phyloP scores from a whole-genome alignment of 2,329 filamentous ascomycete species.

The Aspergillus neoniger region DNA sequence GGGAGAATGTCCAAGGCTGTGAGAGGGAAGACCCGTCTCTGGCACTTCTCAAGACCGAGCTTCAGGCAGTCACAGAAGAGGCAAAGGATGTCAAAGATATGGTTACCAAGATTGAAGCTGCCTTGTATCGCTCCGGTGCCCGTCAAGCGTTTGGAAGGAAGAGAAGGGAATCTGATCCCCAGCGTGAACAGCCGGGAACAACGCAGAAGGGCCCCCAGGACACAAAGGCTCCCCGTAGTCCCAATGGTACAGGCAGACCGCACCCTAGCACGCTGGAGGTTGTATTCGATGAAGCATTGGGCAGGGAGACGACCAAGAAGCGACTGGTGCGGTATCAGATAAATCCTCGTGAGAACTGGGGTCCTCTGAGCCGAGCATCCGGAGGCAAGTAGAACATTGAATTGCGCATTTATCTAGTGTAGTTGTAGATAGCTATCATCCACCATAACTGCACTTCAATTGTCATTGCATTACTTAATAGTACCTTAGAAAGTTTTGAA shows the following conservation, averaged over 20 bases:
- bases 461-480: no score
- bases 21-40: conserved; percentile 35
- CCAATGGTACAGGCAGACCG: neutral
- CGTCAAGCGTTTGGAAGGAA: conserved; percentile 21
- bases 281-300: conserved; percentile 78
- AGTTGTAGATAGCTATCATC: no score
- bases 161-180: neutral
- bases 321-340: conserved; percentile 83
- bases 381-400: conserved; percentile 13
- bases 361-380: conserved; percentile 65
- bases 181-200: neutral
- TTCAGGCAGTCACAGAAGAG: conserved; percentile 36
- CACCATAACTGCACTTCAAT: no score
- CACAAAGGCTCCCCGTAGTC: neutral
- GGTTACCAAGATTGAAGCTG: conserved; percentile 47
- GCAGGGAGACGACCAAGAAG: conserved; percentile 65
- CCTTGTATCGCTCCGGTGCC: conserved; percentile 42
- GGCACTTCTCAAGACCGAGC: conserved; percentile 38
- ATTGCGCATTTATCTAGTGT: neutral
- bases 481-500: no score
- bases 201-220: neutral
- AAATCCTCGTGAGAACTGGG: conserved; percentile 93
- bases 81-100: conserved; percentile 42
- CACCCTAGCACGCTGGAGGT: conserved; percentile 55
- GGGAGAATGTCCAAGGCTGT: conserved; percentile 35